phyloP scores from a whole-genome alignment of 192 early-diverging fungal genomes.

The Chytriomyces sp. region DNA sequence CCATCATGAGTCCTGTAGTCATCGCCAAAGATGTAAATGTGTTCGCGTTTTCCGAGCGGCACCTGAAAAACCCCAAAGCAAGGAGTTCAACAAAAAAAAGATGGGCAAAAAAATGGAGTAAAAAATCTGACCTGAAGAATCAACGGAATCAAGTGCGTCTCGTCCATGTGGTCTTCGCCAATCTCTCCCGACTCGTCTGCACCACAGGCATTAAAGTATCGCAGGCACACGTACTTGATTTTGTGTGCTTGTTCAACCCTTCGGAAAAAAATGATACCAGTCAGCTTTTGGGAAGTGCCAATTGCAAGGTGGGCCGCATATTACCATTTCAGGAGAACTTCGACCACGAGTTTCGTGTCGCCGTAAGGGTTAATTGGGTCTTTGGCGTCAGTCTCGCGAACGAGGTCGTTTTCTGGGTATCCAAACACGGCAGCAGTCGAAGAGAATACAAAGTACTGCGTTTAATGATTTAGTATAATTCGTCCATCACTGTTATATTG shows the following conservation, averaged over 20 bases:
- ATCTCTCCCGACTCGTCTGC: constrained; percentile 89
- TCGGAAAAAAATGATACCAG: background rate
- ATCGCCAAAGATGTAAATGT: constrained; percentile 86
- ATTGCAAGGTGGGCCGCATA: background rate
- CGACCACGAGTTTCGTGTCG: constrained; percentile 93
- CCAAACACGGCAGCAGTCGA: constrained; percentile 94
- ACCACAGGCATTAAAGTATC: constrained; percentile 98
- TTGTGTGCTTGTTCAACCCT: constrained; percentile 53
- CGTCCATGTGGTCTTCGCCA: constrained; percentile 88
- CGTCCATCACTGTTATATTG: background rate
- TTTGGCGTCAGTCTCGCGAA: constrained; percentile 70
- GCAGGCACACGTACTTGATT: constrained; percentile 56
- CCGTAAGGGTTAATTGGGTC: constrained; percentile 92
- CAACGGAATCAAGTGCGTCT: constrained; percentile 91
- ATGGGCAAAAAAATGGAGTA: constrained; percentile 3
- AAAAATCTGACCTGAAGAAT: constrained; percentile 63
- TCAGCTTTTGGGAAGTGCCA: background rate
- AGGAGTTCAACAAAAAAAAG: background rate
- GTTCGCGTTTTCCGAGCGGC: constrained; percentile 79
- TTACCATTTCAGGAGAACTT: constrained; percentile 81
- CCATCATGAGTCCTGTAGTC: constrained; percentile 94
- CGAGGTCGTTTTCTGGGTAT: constrained; percentile 72
- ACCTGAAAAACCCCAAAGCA: constrained; percentile 55
- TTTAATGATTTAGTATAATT: too few relatives aligned
- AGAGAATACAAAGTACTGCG: constrained; percentile 86